Base-by-base conservation (phyloP, 148 eudicot species). In the Vaccinium corymbosum region DNA sequence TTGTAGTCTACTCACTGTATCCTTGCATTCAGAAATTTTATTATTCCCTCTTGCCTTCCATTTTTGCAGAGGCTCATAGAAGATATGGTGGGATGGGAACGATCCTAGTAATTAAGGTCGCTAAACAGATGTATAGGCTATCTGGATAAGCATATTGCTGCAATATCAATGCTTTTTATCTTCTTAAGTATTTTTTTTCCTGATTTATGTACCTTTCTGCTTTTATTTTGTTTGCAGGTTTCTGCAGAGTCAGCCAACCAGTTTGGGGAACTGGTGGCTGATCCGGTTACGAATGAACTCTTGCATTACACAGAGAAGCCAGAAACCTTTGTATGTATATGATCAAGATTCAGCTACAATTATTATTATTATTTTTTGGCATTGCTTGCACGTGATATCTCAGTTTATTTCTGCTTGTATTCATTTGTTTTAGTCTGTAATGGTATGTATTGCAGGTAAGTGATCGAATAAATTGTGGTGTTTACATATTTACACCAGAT, bases 241-340 rank as follows among this genome's bases (percentile, higher is more conserved):
- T 93, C 92, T 61, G 90, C 93, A 46, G 92, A 93, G 85, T 91
- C 92, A 50, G 94, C 95, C 82, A 89, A 76, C 85, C 92, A 93
- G 80, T 91, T 93, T 85, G 95, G 95, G 84, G 95, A 90, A 88
- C 86, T 93, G 57, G 95, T 93, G 78, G 95, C 95, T 64, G 95
- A 93, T 86, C 94, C 94, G 20, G 86, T 38, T 53, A 93, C 95
- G 57, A 91, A 93, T 84, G 95, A 93, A 87, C 90, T 91, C 78
- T 80, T 93, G 90, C 95, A 93, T 86, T 93, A 93, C 88, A 91
- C 94, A 52, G 95, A 93, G 87, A 93, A 92, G 83, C 94, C 95
- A 7, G 95, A 91, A 89, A 91, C 91, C 80, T 92, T 90, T 89
- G 93, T 90, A 89, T 73, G 92, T 86, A 66, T 42, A 29, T 49